Evolutionary conservation across 805 yeast genomes (phyloP).

Genomic region (Saccharomycopsis schoenii): DNA sequence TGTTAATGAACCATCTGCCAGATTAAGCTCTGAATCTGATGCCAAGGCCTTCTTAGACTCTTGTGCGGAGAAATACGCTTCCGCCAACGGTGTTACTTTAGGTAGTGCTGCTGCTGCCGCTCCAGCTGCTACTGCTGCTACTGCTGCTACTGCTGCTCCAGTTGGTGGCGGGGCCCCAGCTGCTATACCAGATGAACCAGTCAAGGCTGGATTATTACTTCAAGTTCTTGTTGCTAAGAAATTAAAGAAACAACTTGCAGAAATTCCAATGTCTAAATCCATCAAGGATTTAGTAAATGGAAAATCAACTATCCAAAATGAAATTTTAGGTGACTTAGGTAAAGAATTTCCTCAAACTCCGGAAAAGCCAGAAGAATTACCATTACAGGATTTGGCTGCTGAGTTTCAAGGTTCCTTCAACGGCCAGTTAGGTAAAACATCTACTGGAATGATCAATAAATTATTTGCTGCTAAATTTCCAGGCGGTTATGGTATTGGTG

Average conservation of each 20-base stretch:
- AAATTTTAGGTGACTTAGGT: constrained; percentile 96
- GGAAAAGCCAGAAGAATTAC: constrained; percentile 98
- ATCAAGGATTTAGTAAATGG: constrained; percentile 97
- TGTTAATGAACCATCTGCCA: constrained; percentile 82
- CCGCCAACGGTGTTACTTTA: constrained; percentile 43
- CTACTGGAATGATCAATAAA: constrained; percentile 80
- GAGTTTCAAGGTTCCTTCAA: constrained; percentile 83
- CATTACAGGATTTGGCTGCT: constrained; percentile 91
- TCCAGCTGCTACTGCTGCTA: constrained; percentile 48
- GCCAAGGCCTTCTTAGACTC: constrained; percentile 86
- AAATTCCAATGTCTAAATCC: constrained; percentile 81
- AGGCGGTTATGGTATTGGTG: constrained; percentile 93
- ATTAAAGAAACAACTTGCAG: constrained; percentile 81
- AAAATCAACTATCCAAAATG: constrained; percentile 97
- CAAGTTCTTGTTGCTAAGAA: constrained; percentile 93
- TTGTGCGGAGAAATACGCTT: constrained; percentile 75
- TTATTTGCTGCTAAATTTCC: constrained; percentile 97
- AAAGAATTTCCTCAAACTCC: constrained; percentile 98
- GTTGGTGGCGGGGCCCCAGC: constrained; percentile 75
- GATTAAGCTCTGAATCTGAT: constrained; percentile 78
- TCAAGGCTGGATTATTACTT: constrained; percentile 68
- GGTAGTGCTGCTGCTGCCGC: constrained; percentile 49
- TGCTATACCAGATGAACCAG: constrained; percentile 82
- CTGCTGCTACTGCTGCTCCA: constrained; percentile 54
- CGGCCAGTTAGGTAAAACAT: constrained; percentile 90